Conservation (phyloP, 2,329 filamentous ascomycete genomes). For the Neopestalotiopsis sp. region DNA sequence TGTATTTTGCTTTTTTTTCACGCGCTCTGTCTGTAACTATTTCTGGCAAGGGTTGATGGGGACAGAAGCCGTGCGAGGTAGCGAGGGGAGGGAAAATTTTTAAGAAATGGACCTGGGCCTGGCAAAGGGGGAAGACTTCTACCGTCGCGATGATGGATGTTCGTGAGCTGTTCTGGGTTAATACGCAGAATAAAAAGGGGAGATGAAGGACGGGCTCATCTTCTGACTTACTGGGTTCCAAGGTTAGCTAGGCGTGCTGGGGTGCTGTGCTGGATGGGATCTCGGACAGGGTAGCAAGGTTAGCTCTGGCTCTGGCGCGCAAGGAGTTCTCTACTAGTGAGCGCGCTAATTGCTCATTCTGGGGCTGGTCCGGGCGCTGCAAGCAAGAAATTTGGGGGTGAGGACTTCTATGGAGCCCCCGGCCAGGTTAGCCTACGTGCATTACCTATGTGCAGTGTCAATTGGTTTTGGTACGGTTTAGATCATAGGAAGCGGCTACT, state of each 20-base stretch:
- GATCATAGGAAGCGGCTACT: background rate
- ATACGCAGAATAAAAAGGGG: slow-evolving; percentile 19
- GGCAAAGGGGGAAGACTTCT: slow-evolving; percentile 16
- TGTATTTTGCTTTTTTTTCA: background rate
- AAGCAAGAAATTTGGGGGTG: slow-evolving; percentile 14
- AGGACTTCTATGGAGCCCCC: background rate
- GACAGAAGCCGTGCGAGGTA: background rate
- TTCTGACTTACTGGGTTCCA: slow-evolving; percentile 16
- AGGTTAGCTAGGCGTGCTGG: slow-evolving; percentile 13
- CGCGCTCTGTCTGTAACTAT: background rate
- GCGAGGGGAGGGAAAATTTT: slow-evolving; percentile 9
- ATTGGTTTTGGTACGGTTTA: background rate
- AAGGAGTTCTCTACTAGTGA: slow-evolving; percentile 11
- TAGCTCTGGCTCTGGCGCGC: slow-evolving; percentile 10
- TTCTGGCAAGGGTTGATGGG: background rate
- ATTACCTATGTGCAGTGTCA: no score
- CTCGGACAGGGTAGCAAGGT: background rate
- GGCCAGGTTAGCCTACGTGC: background rate
- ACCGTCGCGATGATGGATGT: slow-evolving; percentile 14
- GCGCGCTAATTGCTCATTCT: slow-evolving; percentile 14
- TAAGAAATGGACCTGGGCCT: slow-evolving; percentile 12
- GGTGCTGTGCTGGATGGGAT: slow-evolving; percentile 10
- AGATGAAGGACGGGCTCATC: slow-evolving; percentile 19
- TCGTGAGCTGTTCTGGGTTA: slow-evolving; percentile 16
- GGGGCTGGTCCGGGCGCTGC: slow-evolving; percentile 15